These are phyloP conservation scores for Chlamydomonas schloesseri DNA, from an alignment of 139 green algal species.

Conservation along the genomic window DNA sequence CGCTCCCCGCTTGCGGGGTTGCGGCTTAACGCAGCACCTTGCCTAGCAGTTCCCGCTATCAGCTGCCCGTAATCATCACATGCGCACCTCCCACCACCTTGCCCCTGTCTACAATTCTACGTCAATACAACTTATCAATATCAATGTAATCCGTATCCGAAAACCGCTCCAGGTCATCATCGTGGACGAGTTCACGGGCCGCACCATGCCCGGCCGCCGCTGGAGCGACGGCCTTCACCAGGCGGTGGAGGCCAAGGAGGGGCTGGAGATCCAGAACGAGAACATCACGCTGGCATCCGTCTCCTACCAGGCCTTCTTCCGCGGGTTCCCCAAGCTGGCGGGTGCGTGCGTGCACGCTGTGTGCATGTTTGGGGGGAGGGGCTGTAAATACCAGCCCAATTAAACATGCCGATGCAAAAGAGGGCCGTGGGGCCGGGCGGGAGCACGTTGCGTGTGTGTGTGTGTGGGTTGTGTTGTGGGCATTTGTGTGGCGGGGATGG, in stretches of 20 bases:
- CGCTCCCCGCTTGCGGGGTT: no score
- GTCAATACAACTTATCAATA: no score
- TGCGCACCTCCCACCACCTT: no score
- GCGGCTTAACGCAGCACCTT: no score
- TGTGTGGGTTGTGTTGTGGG: no score
- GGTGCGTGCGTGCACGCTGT: slow-evolving; percentile 37
- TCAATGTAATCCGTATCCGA: no score
- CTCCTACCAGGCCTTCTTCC: slow-evolving; percentile 95
- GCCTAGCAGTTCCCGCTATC: no score
- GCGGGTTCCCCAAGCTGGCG: slow-evolving; percentile 77
- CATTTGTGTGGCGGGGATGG: no score
- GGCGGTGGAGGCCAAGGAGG: slow-evolving; percentile 98
- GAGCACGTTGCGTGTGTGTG: no score
- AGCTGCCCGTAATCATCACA: no score
- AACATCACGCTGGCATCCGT: slow-evolving; percentile 95
- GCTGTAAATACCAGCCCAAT: no score
- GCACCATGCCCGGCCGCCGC: slow-evolving; percentile 93
- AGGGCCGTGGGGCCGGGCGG: neutral
- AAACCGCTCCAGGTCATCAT: slow-evolving; percentile 94
- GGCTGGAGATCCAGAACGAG: slow-evolving; percentile 95
- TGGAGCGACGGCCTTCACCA: slow-evolving; percentile 96
- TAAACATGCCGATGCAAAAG: neutral
- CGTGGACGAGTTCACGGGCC: slow-evolving; percentile 98
- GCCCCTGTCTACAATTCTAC: no score
- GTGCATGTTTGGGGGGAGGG: neutral